Evolutionary conservation across 257 asterid genomes (phyloP).

Genomic region (Solanum chiquidenum): DNA sequence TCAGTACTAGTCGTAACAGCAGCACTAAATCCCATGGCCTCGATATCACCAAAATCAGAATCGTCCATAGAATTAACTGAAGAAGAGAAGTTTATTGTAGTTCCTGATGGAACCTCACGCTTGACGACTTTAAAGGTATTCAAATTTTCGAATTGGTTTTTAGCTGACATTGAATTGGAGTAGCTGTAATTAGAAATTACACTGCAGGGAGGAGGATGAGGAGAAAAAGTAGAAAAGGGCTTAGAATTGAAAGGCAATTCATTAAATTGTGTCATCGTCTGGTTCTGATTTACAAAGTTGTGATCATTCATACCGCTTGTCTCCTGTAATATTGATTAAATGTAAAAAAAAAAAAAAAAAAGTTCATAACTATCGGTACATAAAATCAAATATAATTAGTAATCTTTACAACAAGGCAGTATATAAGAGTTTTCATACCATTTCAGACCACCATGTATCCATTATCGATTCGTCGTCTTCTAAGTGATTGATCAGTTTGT

Average conservation of each 20-base stretch:
- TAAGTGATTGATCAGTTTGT: neutral
- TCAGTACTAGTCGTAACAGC: neutral
- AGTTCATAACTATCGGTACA: neutral
- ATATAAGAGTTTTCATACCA: neutral
- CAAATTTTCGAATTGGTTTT: neutral
- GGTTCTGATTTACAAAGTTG: neutral
- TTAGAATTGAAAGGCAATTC: neutral
- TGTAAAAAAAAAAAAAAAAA: neutral
- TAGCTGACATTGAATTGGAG: neutral
- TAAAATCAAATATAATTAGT: neutral
- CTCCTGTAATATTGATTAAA: neutral
- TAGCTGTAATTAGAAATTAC: neutral
- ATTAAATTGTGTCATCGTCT: neutral
- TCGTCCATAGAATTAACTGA: neutral
- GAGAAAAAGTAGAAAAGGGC: neutral
- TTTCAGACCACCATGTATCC: conserved; percentile 12
- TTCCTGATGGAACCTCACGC: neutral
- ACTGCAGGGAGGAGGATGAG: neutral
- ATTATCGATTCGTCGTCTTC: neutral
- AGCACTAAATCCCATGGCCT: neutral
- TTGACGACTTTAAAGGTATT: neutral
- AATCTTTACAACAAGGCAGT: neutral
- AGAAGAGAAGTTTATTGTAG: neutral
- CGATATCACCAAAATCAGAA: neutral
- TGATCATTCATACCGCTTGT: neutral